Evolutionary conservation across 495 filamentous ascomycete genomes (phyloP).

Genomic region (Hyphodiscus hymeniophilus): DNA sequence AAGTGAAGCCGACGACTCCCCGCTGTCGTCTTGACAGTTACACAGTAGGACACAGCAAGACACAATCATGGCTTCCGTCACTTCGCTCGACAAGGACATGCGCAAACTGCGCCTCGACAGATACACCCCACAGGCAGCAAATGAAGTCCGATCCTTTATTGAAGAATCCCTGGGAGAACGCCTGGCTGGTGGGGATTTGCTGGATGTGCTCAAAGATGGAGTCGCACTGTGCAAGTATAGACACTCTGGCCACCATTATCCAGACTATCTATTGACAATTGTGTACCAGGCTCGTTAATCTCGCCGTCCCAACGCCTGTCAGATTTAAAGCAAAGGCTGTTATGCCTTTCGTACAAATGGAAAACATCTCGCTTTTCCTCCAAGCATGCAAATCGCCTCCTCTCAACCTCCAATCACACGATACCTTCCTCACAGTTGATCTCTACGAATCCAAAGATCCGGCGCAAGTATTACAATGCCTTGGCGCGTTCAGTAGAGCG

Average conservation of each 20-base stretch:
- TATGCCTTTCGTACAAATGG: slow-evolving; percentile 99
- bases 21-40: slow-evolving; percentile 17
- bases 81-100: slow-evolving; percentile 92
- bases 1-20: slow-evolving; percentile 4
- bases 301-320: slow-evolving; percentile 48
- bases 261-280: slow-evolving; percentile 1
- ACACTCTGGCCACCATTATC: too few relatives aligned
- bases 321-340: slow-evolving; percentile 19
- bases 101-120: slow-evolving; percentile 84
- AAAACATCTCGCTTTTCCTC: slow-evolving; percentile 97
- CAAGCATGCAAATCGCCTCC: slow-evolving; percentile 76
- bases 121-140: slow-evolving; percentile 87
- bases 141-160: slow-evolving; percentile 82
- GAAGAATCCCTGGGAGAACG: slow-evolving; percentile 69
- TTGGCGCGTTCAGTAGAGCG: slow-evolving; percentile 82
- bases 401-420: slow-evolving; percentile 81
- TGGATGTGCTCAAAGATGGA: slow-evolving; percentile 84
- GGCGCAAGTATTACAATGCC: slow-evolving; percentile 89
- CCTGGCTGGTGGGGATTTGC: slow-evolving; percentile 63
- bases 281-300: slow-evolving; percentile 66
- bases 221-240: slow-evolving; percentile 82
- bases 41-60: background rate
- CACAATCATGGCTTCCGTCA: slow-evolving; percentile 77
- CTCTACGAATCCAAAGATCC: slow-evolving; percentile 95
- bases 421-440: slow-evolving; percentile 95